Evolutionary conservation across 305 asterid genomes (phyloP).

Genomic region (Rubia balearica): DNA sequence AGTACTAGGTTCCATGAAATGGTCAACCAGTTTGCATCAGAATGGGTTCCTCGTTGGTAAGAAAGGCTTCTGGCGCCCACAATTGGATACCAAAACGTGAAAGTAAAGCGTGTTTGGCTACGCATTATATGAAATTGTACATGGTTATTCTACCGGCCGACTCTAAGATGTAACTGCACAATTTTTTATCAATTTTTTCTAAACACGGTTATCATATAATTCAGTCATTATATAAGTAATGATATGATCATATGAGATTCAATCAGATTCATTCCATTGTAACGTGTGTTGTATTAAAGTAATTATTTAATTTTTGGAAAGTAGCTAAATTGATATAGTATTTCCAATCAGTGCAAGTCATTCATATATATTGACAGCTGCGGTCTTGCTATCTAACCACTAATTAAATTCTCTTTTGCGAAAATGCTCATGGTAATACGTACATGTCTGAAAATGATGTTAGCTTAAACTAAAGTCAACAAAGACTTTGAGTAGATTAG

Average conservation of each 20-base stretch:
- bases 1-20: slow-evolving; percentile 58
- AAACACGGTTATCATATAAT: too few species aligned
- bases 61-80: slow-evolving; percentile 84
- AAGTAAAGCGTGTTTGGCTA: neutral
- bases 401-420: neutral
- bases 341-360: neutral
- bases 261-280: too few species aligned
- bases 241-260: too few species aligned
- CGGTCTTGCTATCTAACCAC: neutral
- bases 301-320: neutral
- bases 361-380: neutral
- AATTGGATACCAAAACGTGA: slow-evolving; percentile 22
- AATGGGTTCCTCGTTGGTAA: slow-evolving; percentile 76
- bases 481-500: neutral
- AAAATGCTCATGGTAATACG: neutral
- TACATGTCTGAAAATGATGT: neutral
- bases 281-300: too few species aligned
- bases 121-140: neutral
- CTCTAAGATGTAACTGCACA: too few species aligned
- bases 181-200: neutral
- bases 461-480: slow-evolving; percentile 1
- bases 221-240: too few species aligned
- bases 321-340: neutral
- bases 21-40: slow-evolving; percentile 59
- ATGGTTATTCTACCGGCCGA: too few species aligned